Base-by-base conservation (phyloP, 495 filamentous ascomycete species). In the Podospora bellae-mahoneyi region DNA sequence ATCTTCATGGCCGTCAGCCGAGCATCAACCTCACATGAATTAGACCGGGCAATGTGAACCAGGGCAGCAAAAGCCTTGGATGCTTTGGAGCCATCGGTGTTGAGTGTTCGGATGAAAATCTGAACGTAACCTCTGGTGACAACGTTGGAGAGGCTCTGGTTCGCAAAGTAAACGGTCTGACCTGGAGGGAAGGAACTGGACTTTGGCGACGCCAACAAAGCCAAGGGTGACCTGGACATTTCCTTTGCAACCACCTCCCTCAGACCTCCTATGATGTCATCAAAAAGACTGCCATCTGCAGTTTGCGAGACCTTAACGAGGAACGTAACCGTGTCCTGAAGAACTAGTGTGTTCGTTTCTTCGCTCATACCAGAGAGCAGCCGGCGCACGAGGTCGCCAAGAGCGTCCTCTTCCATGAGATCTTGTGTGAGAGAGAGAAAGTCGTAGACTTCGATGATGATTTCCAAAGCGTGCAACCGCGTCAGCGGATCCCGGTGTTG, bases 1-100 rank as follows among this genome's bases (percentile, higher is more conserved):
- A 97, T 78, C 72, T 92, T 96, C 81, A 97, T 86, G 4, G 90
- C 90, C 10, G 88, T 90, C 27, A 97, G 79, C 13, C 92, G 90
- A 59, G 92, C 88, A 77, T 92, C 90, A 9, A 84, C 80, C 54
- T 87, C 85, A 68, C 78, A 85, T 2, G 74, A 69, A 23, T 84
- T 82, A 13, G 80, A 84, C 48, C 81, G 79, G 7, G 87, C 88
- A 68, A 92, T 85, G 60, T 81, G 78, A 34, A 91, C 79, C 3
- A 93, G 76, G 15, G 83, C 76, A 9, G 81, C 79, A 65, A 86
- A 90, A 4, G 83, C 75, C 18, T 80, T 80, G 6, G 78, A 72
- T 5, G 83, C 79, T 76, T 89, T 91, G 16, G 67, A 66, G 15
- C 80, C 81, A 39, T 85, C 82, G 13, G 71, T 78, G 65, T 85